Evolutionary conservation across 2,329 filamentous ascomycete genomes (phyloP), one percentile per base, ranked within the genome.

Genomic region (Calonectria pseudoreteaudii): DNA sequence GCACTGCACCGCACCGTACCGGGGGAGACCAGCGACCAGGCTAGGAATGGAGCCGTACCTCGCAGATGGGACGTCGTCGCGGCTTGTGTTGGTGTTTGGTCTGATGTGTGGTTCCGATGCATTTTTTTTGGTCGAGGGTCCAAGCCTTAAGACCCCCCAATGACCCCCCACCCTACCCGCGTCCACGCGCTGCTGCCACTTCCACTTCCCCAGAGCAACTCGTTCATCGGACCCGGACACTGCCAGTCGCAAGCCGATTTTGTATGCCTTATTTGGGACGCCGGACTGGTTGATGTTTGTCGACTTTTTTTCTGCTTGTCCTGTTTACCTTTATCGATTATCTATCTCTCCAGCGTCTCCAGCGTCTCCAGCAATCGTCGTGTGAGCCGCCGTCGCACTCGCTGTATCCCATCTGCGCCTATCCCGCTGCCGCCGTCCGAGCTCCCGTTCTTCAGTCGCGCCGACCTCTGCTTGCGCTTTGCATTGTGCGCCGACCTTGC

Each of bases 121-220:
- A 38, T 62, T 60, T 64, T 72, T 68, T 56, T 36, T 65, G 36
- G 64, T 41, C 70, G 65, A 69, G 58, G 58, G 65, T 66, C 66
- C 71, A 66, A 67, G 71, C 71, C 62, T 62, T 71, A 71, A 71
- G 62, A 66, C 72, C 67, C 71, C 72, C 74, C 73, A 74, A 72
- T 62, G 69, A 76, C 74, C 72, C 74, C 74, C 74, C 74, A 76
- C 72, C 62, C 72, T 74, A 72, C 74, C 74, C 74, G 72, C 74
- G 68, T 72, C 64, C 68, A 68, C 71, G 36, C 58, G 66, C 60
- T 65, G 72, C 68, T 69, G 70, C 73, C 50, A 62, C 72, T 74
- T 52, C 66, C 70, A 71, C 69, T 74, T 74, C 72, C 74, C 72
- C 72, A 73, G 72, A 74, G 68, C 71, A 75, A 60, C 64, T 71